These are phyloP conservation scores for Hemileccinum rubropunctum DNA, from an alignment of 768 basidiomycete genomes.

Conservation along the genomic window DNA sequence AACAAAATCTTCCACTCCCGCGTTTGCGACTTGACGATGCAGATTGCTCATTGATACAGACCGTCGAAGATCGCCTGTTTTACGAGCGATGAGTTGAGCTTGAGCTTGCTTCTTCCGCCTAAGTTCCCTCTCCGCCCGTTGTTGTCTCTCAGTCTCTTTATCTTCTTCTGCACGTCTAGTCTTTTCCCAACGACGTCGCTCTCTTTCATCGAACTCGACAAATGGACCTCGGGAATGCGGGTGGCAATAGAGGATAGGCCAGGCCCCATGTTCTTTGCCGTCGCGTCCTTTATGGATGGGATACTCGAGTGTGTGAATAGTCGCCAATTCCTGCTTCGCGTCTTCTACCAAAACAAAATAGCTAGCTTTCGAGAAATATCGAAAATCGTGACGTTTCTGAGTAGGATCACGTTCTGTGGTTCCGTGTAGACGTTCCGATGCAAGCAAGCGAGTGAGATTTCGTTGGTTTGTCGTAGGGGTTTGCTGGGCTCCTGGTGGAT, in stretches of 20 bases:
- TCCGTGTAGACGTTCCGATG: slow-evolving; percentile 84
- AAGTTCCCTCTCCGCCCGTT: slow-evolving; percentile 25
- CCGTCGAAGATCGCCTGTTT: slow-evolving; percentile 61
- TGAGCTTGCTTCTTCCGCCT: slow-evolving; percentile 29
- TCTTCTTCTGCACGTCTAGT: slow-evolving; percentile 39
- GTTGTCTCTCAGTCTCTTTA: slow-evolving; percentile 33
- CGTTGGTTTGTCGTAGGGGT: slow-evolving; percentile 38
- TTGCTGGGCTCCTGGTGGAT: slow-evolving; percentile 28
- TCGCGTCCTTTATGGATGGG: slow-evolving; percentile 50
- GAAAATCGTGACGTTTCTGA: slow-evolving; percentile 82
- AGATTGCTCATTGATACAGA: slow-evolving; percentile 76
- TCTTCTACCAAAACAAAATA: slow-evolving; percentile 94
- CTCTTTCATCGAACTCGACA: slow-evolving; percentile 69
- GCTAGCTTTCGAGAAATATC: slow-evolving; percentile 75
- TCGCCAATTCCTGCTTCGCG: slow-evolving; percentile 75
- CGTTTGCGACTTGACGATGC: slow-evolving; percentile 48
- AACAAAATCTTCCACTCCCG: slow-evolving; percentile 40
- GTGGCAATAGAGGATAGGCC: slow-evolving; percentile 84
- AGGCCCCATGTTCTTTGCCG: slow-evolving; percentile 55
- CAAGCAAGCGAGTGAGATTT: slow-evolving; percentile 59
- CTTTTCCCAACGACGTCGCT: slow-evolving; percentile 65
- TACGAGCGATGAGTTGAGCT: slow-evolving; percentile 26
- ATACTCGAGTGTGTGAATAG: slow-evolving; percentile 85
- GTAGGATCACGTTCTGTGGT: slow-evolving; percentile 87
- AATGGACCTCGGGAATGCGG: slow-evolving; percentile 73